A percentile compares a stretch with the other conserved stretches of the same genome.
phyloP scores from a whole-genome alignment of 352 stramenopile genomes.

The Phytopythium cucurbitacearum region DNA sequence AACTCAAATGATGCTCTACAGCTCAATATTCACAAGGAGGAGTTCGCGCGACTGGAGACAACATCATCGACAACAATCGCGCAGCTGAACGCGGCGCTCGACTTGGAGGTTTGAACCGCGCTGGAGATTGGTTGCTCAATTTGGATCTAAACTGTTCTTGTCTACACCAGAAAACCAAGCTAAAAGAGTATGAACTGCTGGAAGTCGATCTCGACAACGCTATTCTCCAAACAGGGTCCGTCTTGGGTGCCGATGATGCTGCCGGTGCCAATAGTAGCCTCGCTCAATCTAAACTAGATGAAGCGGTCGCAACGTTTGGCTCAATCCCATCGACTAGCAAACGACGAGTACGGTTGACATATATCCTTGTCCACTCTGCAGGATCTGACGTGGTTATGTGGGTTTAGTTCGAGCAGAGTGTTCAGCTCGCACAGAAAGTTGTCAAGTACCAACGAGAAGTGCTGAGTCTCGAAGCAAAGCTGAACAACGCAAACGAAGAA shows the following conservation, averaged over 20 bases:
- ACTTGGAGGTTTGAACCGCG: slow-evolving; percentile 32
- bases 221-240: slow-evolving; percentile 54
- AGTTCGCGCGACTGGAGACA: slow-evolving; percentile 64
- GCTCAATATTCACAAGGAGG: slow-evolving; percentile 63
- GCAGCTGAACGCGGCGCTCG: slow-evolving; percentile 47
- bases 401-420: slow-evolving; percentile 69
- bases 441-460: slow-evolving; percentile 60
- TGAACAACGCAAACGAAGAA: slow-evolving; percentile 27
- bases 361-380: background rate
- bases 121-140: background rate
- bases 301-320: slow-evolving; percentile 55
- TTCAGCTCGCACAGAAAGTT: slow-evolving; percentile 58
- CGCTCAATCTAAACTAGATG: slow-evolving; percentile 19
- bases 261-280: background rate
- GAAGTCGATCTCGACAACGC: slow-evolving; percentile 71
- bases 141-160: background rate
- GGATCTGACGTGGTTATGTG: background rate
- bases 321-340: slow-evolving; percentile 65
- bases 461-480: slow-evolving; percentile 33
- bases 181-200: slow-evolving; percentile 71
- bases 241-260: slow-evolving; percentile 9
- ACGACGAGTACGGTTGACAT: slow-evolving; percentile 36
- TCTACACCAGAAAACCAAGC: slow-evolving; percentile 34
- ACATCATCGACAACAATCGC: slow-evolving; percentile 57
- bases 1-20: slow-evolving; percentile 5